A percentile compares a stretch with the other conserved stretches of the same genome.
Conservation (phyloP, 1,139 yeast species). For the Blastobotrys illinoisensis region DNA sequence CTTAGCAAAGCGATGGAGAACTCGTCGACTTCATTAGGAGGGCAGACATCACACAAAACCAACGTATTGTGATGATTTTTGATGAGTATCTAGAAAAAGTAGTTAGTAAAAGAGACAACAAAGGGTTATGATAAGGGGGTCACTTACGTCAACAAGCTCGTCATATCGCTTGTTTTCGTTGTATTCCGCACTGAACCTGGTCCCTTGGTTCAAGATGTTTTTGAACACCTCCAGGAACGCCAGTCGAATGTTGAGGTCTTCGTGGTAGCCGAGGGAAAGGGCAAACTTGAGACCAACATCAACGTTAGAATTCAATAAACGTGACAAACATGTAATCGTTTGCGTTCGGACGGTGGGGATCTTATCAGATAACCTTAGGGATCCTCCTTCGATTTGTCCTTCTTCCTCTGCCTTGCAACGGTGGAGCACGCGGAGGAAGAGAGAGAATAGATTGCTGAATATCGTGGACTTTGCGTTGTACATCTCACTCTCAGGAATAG, state of each 20-base stretch:
- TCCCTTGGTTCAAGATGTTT: slow-evolving; percentile 50
- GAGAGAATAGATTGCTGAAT: slow-evolving; percentile 67
- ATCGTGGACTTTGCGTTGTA: slow-evolving; percentile 55
- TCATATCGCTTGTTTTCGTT: slow-evolving; percentile 29
- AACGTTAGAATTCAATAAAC: slow-evolving; percentile 63
- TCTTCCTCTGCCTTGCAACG: slow-evolving; percentile 39
- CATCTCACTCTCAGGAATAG: slow-evolving; percentile 44
- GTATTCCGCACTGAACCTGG: slow-evolving; percentile 29
- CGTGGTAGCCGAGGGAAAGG: slow-evolving; percentile 72
- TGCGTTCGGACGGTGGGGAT: slow-evolving; percentile 41
- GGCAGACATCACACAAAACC: slow-evolving; percentile 39
- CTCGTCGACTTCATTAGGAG: slow-evolving; percentile 67
- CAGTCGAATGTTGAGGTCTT: slow-evolving; percentile 56
- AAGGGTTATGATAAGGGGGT: not conserved
- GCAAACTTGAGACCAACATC: slow-evolving; percentile 76
- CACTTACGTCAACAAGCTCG: slow-evolving; percentile 28
- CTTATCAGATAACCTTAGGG: slow-evolving; percentile 12
- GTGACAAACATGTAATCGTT: slow-evolving; percentile 63
- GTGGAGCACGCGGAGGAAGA: slow-evolving; percentile 66
- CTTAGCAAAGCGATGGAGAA: slow-evolving; percentile 66
- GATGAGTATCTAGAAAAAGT: slow-evolving; percentile 8
- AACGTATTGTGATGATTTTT: slow-evolving; percentile 19
- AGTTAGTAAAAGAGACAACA: slow-evolving; percentile 1
- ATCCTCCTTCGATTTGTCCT: slow-evolving; percentile 12
- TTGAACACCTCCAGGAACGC: slow-evolving; percentile 76